Base-by-base conservation (phyloP, 768 basidiomycete species). In the Psilocybe subaeruginosa region DNA sequence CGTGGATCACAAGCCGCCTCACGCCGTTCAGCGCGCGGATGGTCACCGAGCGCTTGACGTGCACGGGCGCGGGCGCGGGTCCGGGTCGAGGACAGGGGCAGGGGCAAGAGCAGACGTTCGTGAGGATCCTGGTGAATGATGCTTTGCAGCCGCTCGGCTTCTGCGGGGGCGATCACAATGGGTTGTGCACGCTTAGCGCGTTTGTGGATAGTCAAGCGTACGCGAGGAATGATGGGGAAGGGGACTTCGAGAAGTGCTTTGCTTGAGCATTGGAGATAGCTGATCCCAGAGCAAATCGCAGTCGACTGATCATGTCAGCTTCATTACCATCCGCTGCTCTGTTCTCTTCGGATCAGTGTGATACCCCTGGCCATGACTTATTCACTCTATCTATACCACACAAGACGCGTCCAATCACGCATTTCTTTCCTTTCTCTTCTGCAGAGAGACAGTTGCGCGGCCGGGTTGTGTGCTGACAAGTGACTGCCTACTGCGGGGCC, bases 101-200 rank as follows among this genome's bases (percentile, higher is more conserved):
- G 37, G 27, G 48, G 41, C 19, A 35, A 16, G 43, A 12, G 27
- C 73, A 73, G 46, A 78, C 81, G 63, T 88, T 81, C 66, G 84
- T 95, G 29, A 78, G 93, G 64, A 78, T 95, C n/a, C 74, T 95
- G 19, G 86, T 95, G 58, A 90, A 93, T 62, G 90, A 94, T 64
- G 87, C 82, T 4, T 68, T 91, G 33, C 86, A 89, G 70, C 82
- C 85, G 0, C 68, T 90, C 37, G 76, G 74, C 51, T 88, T 92
- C 68, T 91, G 89, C 67, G 80, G 78, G 19, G 85, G 77, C 3
- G 66, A 72, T 41, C 63, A 72, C 48, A 69, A 86, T 56, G 86
- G 90, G 8, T 48, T 95, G 61, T 95, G 93, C 68, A 70, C 76
- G 58, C 68, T 97, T 54, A 73, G 80, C 7, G 78, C 76, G 5